Evolutionary conservation across 148 eudicot genomes (phyloP).

Genomic region (Dianthus caryophyllus): DNA sequence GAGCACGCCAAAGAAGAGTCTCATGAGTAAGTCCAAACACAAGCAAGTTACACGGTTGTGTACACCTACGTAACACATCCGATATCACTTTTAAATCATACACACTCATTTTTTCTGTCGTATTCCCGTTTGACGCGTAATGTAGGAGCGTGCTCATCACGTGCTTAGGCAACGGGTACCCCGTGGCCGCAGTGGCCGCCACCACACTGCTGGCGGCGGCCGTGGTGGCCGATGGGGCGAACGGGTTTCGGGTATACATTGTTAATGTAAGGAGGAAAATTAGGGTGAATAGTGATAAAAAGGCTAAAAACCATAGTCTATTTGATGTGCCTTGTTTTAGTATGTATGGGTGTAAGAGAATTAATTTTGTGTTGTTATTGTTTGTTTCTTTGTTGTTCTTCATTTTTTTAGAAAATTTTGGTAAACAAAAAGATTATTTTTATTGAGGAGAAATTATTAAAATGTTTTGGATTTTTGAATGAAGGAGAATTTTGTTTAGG

Average conservation of each 20-base stretch:
- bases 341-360: constrained; percentile 29
- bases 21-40: constrained; percentile 39
- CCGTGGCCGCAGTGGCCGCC: background rate
- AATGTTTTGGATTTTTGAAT: too few relatives aligned
- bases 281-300: constrained; percentile 30
- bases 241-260: constrained; percentile 22
- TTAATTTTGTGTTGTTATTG: constrained; percentile 30
- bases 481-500: too few relatives aligned
- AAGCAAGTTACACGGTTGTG: constrained; percentile 32
- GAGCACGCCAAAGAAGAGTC: constrained; percentile 30
- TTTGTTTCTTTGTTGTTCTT: constrained; percentile 22
- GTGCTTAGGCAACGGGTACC: constrained; percentile 22
- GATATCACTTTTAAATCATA: constrained; percentile 25
- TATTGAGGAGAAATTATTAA: too few relatives aligned
- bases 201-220: background rate
- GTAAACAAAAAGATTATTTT: background rate
- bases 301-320: constrained; percentile 26
- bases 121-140: constrained; percentile 26
- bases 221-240: constrained; percentile 14
- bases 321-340: constrained; percentile 32
- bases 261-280: constrained; percentile 29
- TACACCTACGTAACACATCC: constrained; percentile 28
- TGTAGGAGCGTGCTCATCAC: constrained; percentile 29
- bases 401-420: constrained; percentile 15
- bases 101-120: constrained; percentile 22